Percentiles rank a stretch among this genome's conserved stretches.
Evolutionary conservation across 176 grass and related monocot genomes (phyloP).

Genomic region (Phoenix roebelenii): DNA sequence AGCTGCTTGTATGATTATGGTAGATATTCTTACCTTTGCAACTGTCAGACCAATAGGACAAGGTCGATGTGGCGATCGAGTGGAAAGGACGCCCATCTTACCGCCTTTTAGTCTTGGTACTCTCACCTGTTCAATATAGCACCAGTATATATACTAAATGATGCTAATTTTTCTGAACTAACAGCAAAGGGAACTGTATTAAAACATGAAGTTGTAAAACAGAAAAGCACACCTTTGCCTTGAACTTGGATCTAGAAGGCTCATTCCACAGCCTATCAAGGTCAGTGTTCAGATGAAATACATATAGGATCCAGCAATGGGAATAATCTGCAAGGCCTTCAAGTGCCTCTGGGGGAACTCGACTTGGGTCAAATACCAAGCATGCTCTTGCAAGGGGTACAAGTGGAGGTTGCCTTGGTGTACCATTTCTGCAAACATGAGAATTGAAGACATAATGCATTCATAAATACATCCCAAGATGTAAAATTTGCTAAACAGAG

Average conservation of each 20-base stretch:
- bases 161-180: slow-evolving; percentile 1
- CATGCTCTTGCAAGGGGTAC: slow-evolving; percentile 78
- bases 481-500: no score
- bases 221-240: slow-evolving; percentile 55
- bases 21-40: slow-evolving; percentile 52
- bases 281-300: slow-evolving; percentile 89
- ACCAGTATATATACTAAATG: no score
- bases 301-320: slow-evolving; percentile 91
- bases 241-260: slow-evolving; percentile 74
- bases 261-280: slow-evolving; percentile 93
- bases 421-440: slow-evolving; percentile 51
- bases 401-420: slow-evolving; percentile 81
- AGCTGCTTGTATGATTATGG: no score
- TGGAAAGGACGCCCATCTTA: slow-evolving; percentile 83
- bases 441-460: no score
- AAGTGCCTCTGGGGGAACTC: slow-evolving; percentile 50
- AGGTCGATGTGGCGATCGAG: slow-evolving; percentile 82
- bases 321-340: slow-evolving; percentile 75
- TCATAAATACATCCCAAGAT: no score
- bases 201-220: slow-evolving; percentile 1
- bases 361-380: slow-evolving; percentile 41
- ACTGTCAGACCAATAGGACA: slow-evolving; percentile 91
- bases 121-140: slow-evolving; percentile 53
- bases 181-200: background rate
- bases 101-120: slow-evolving; percentile 83